phyloP scores from a whole-genome alignment of 495 filamentous ascomycete genomes.

The Lepidopterella palustris region DNA sequence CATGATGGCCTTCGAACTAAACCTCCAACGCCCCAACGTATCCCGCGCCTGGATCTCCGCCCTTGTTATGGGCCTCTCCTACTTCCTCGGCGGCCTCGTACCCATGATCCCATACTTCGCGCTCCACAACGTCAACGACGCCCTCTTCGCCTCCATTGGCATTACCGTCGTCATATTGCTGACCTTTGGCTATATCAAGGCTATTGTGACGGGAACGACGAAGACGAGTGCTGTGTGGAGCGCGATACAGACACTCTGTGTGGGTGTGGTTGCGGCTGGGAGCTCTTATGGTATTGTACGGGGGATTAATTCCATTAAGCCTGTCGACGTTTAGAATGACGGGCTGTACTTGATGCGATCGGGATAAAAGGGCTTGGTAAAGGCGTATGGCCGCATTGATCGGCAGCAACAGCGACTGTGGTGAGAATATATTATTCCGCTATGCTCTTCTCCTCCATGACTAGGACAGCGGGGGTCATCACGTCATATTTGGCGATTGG shows the following conservation, averaged over 20 bases:
- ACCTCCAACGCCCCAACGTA: conserved; percentile 40
- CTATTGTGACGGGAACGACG: conserved; percentile 20
- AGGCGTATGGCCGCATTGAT: too few relatives aligned
- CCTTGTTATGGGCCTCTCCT: conserved; percentile 46
- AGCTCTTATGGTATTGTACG: conserved; percentile 30
- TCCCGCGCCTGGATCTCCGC: conserved; percentile 44
- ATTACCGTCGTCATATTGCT: conserved; percentile 48
- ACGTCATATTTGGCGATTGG: too few relatives aligned
- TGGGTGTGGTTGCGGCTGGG: conserved; percentile 28
- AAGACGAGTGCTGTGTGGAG: conserved; percentile 16
- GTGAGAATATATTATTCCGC: too few relatives aligned
- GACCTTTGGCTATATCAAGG: conserved; percentile 49
- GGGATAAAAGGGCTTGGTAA: too few relatives aligned
- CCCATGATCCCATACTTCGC: conserved; percentile 55
- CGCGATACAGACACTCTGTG: conserved; percentile 30
- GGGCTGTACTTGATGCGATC: too few relatives aligned
- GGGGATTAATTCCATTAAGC: conserved; percentile 18
- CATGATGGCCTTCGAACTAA: conserved; percentile 51
- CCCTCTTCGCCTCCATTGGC: conserved; percentile 45
- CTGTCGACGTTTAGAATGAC: conserved; percentile 9
- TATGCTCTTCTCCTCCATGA: too few relatives aligned
- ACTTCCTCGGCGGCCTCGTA: conserved; percentile 51
- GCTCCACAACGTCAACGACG: conserved; percentile 39
- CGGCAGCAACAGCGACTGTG: too few relatives aligned
- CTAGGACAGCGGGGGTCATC: too few relatives aligned